Evolutionary conservation across 495 filamentous ascomycete species (phyloP).

Genomic region (Aspergillus leporis): DNA sequence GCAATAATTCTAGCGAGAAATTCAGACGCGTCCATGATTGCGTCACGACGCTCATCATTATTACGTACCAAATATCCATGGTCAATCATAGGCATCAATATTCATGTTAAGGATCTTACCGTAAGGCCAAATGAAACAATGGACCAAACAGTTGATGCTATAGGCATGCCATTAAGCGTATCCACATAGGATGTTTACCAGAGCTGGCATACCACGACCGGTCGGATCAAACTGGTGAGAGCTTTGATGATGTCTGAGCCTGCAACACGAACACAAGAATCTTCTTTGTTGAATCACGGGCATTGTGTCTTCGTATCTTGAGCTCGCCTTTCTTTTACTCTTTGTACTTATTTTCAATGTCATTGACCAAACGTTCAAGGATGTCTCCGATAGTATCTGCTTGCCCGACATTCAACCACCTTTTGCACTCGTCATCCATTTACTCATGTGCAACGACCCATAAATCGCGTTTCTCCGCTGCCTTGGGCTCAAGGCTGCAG

Average conservation of each 20-base stretch:
- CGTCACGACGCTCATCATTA: conserved; percentile 4
- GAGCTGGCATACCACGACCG: neutral
- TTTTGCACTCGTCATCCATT: too few species aligned
- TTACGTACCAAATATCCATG: neutral
- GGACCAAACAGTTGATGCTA: conserved; percentile 6
- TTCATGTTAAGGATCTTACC: neutral
- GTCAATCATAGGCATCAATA: neutral
- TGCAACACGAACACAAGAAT: too few species aligned
- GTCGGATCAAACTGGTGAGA: neutral
- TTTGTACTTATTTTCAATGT: too few species aligned
- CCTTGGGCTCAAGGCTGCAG: too few species aligned
- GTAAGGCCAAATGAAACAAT: conserved; percentile 7
- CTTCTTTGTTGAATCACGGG: too few species aligned
- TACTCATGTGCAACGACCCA: too few species aligned
- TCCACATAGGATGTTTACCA: neutral
- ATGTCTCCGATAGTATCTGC: too few species aligned
- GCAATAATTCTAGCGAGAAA: conserved; percentile 1
- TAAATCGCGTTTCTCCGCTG: too few species aligned
- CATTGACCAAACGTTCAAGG: too few species aligned
- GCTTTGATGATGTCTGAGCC: neutral
- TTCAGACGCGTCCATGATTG: conserved; percentile 6
- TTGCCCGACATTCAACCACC: too few species aligned
- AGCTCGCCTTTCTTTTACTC: too few species aligned
- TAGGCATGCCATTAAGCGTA: neutral
- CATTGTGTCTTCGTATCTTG: too few species aligned